Base-by-base conservation (phyloP, 208 protist species). In the Naegleria fowleri region DNA sequence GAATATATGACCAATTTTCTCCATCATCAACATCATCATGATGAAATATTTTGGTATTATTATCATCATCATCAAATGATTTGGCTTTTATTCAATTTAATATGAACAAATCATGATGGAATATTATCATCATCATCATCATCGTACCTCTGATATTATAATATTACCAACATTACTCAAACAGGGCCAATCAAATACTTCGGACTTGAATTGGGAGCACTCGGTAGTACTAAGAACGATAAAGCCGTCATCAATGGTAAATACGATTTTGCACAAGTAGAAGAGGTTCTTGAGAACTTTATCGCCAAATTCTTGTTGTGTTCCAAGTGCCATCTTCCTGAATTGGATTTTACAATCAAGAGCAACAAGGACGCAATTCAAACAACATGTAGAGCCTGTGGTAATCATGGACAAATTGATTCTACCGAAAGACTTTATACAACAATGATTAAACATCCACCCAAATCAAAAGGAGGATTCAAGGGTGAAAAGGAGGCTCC, bases 241-340 rank as follows among this genome's bases (percentile, higher is more conserved):
- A 83, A 86, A 13, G 92, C 91, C 79, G 91, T 94, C 75, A 90
- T 94, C 25, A 94, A 94, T 90, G 93, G 93, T 91, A 40, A 90
- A 89, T 91, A 90, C 88, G 52, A 86, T 25, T n/a, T 48, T 13
- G 29, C 25, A n/a, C 43, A 88, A 25, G 52, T 94, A 43, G 83
- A 92, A n/a, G 76, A 92, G 11, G 38, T 91, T 19, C 55, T 94
- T n/a, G 90, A 93, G 36, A 91, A 90, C 19, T 94, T 94, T 83
- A 93, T 94, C 85, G 90, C 91, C 55, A 92, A 91, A 79, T 94
- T 92, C 84, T 91, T 94, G 3, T 90, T 93, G 25, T 94, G 93
- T 83, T 36, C 52, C 36, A 48, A 75, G 38, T 94, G 93, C 87
- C 33, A 92, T 9, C 91, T 92, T 86, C 93, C 93, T 19, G 93